A percentile compares a stretch with the other conserved stretches of the same genome.
Conservation (phyloP, 129 eudicot genomes). For the Saposhnikovia divaricata region DNA sequence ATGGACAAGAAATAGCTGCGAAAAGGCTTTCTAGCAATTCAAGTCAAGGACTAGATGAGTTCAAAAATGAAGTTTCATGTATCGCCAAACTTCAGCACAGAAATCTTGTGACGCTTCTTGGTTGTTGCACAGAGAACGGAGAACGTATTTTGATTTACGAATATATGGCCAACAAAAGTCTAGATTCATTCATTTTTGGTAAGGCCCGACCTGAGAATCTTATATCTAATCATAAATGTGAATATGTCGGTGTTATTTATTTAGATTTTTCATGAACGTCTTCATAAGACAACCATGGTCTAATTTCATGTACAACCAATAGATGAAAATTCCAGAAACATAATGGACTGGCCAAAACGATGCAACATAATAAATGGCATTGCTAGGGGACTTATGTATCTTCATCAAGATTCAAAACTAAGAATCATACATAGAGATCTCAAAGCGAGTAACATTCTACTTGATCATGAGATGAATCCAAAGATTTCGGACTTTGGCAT, state of each 20-base stretch:
- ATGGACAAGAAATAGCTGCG: slow-evolving; percentile 4
- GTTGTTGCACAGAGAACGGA: slow-evolving; percentile 4
- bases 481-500: slow-evolving; percentile 8
- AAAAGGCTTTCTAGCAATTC: slow-evolving; percentile 6
- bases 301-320: too few species aligned
- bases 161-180: slow-evolving; percentile 5
- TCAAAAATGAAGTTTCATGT: slow-evolving; percentile 4
- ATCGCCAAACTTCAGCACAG: slow-evolving; percentile 4
- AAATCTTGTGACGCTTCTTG: slow-evolving; percentile 7
- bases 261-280: neutral
- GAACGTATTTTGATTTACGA: slow-evolving; percentile 3
- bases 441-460: slow-evolving; percentile 8
- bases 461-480: slow-evolving; percentile 12
- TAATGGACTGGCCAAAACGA: neutral
- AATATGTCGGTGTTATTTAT: neutral
- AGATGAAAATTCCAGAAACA: neutral
- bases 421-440: slow-evolving; percentile 11
- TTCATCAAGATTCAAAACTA: slow-evolving; percentile 5
- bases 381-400: slow-evolving; percentile 10
- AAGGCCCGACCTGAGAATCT: neutral
- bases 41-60: slow-evolving; percentile 10
- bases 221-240: neutral
- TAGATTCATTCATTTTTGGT: neutral
- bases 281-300: neutral
- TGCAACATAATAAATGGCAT: slow-evolving; percentile 8